These are phyloP conservation scores for Neoboletus subvelutipes DNA, from an alignment of 768 basidiomycete genomes.

Conservation along the genomic window DNA sequence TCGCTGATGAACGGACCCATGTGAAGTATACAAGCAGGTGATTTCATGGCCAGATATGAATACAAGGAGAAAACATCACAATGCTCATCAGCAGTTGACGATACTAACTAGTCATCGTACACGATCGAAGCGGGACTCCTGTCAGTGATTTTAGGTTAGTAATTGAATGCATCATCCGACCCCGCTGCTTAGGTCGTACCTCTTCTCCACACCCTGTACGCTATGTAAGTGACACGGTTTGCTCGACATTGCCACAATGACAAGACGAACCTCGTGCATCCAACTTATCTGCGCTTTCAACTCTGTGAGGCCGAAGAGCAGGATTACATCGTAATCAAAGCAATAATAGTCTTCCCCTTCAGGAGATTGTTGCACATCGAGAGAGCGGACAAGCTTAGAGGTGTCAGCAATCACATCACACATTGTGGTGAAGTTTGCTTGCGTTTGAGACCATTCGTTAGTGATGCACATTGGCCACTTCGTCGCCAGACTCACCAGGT, in stretches of 20 bases:
- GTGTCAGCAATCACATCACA: constrained; percentile 15
- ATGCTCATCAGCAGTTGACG: neutral
- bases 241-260: neutral
- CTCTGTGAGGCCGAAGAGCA: constrained; percentile 45
- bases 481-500: neutral
- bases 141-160: neutral
- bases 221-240: neutral
- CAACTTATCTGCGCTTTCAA: constrained; percentile 46
- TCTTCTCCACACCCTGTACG: constrained; percentile 19
- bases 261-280: constrained; percentile 29
- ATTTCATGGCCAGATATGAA: neutral
- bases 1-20: neutral
- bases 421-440: constrained; percentile 9
- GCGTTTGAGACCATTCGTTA: neutral
- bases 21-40: neutral
- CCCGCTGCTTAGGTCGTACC: neutral
- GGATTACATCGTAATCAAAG: constrained; percentile 33
- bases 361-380: neutral
- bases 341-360: constrained; percentile 11
- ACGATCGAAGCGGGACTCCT: constrained; percentile 24
- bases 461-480: neutral
- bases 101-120: constrained; percentile 16
- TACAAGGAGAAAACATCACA: neutral
- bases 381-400: neutral
- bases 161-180: neutral